These are phyloP conservation scores for Stagonosporopsis rhizophila DNA, from an alignment of 2,329 filamentous ascomycete genomes.

Conservation along the genomic window DNA sequence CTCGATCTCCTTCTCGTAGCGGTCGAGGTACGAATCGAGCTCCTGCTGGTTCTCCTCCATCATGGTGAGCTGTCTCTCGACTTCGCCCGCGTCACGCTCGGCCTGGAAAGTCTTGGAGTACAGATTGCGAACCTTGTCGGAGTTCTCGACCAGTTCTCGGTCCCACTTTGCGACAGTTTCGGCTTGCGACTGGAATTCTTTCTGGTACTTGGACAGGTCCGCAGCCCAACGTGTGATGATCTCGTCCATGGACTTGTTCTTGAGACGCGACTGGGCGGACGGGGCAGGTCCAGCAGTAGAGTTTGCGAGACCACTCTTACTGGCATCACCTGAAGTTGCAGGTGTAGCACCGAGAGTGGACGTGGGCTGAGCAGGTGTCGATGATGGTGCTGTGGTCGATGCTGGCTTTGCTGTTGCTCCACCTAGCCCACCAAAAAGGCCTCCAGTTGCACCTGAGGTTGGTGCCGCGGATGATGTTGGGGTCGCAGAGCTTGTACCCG, in stretches of 20 bases:
- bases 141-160: slow-evolving; percentile 88
- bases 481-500: slow-evolving; percentile 27
- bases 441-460: slow-evolving; percentile 20
- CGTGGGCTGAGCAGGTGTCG: slow-evolving; percentile 24
- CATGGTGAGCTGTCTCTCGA: slow-evolving; percentile 86
- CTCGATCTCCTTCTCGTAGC: slow-evolving; percentile 91
- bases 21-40: slow-evolving; percentile 83
- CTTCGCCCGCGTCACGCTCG: slow-evolving; percentile 88
- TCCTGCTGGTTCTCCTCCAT: slow-evolving; percentile 96
- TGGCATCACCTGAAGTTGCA: slow-evolving; percentile 30
- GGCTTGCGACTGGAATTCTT: slow-evolving; percentile 92
- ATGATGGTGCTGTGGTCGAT: slow-evolving; percentile 28
- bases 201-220: slow-evolving; percentile 93
- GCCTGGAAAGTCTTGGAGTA: slow-evolving; percentile 93
- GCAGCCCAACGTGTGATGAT: slow-evolving; percentile 97
- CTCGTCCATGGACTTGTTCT: slow-evolving; percentile 99
- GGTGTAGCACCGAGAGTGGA: slow-evolving; percentile 28
- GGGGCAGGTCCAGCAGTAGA: slow-evolving; percentile 84
- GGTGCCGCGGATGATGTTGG: slow-evolving; percentile 29
- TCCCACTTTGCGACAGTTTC: slow-evolving; percentile 90
- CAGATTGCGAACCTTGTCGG: slow-evolving; percentile 91
- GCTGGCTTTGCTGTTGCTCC: slow-evolving; percentile 26
- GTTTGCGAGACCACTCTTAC: slow-evolving; percentile 62
- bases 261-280: slow-evolving; percentile 81
- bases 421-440: slow-evolving; percentile 26